Evolutionary conservation across 148 eudicot genomes (phyloP), one percentile per base, ranked within the genome.

Genomic region (Rhododendron williamsianum): DNA sequence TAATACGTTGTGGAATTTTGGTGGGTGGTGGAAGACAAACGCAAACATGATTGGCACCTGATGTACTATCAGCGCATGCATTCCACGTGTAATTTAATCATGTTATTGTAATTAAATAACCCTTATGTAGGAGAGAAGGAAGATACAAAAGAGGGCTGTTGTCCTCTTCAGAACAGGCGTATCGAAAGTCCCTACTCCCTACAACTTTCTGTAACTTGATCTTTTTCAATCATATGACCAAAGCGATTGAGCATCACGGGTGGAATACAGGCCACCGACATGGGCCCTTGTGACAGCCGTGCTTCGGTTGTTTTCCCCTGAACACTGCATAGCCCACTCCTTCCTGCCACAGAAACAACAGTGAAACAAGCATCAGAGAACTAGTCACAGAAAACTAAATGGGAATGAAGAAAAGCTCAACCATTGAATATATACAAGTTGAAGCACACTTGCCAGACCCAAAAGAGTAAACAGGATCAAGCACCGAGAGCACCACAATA

Each of bases 231-330:
- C 95, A 93, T 91, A 93, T 87, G 94, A 93, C 99, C 99, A 96
- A 89, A 94, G 89, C 67, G 95, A 93, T 87, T 93, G 98, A 92
- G 92, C 97, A 96, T 96, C 93, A 83, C 95, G 90, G 73, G 93
- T 86, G 51, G 98, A 90, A 88, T 93, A 93, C 81, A 94, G 87
- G 71, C 99, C 97, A 88, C 95, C 97, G 80, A 93, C 84, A 86
- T 92, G 91, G 38, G 94, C 85, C 89, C 86, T 94, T 76, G 88
- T 81, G 52, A 82, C 80, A 36, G 96, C 88, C 76, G 92, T 82
- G 81, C 86, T 92, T 80, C 92, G 92, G 86, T 82, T 60, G 69
- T 89, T 87, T 85, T 92, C 98, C 76, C 92, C 90, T 27, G 91
- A 83, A 51, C 90, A 90, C 72, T 86, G 91, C 83, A 88, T 87